Evolutionary conservation across 2,329 filamentous ascomycete genomes (phyloP).

Genomic region (Ascochyta koolunga): DNA sequence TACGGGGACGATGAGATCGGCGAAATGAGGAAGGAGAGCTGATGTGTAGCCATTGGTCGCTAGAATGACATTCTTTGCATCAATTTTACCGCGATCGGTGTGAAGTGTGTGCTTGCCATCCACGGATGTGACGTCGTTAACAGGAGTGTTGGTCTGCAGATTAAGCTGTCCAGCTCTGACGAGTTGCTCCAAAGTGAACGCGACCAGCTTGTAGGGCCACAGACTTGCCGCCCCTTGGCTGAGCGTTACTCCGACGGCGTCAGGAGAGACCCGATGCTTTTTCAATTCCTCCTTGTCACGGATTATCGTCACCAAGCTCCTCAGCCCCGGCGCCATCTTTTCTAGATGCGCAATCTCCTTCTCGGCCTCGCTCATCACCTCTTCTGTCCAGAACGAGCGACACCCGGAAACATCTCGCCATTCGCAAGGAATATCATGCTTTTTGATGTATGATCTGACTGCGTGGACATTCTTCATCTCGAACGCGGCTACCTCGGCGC

Average conservation of each 20-base stretch:
- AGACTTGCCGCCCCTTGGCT: conserved; percentile 70
- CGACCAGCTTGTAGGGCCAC: conserved; percentile 86
- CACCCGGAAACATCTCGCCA: conserved; percentile 69
- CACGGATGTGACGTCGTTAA: conserved; percentile 46
- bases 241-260: conserved; percentile 67
- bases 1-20: conserved; percentile 76
- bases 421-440: conserved; percentile 69
- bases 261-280: conserved; percentile 54
- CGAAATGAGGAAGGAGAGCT: conserved; percentile 71
- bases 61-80: conserved; percentile 69
- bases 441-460: conserved; percentile 63
- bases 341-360: conserved; percentile 59
- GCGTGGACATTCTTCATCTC: conserved; percentile 72
- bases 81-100: conserved; percentile 72
- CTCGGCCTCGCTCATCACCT: conserved; percentile 61
- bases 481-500: conserved; percentile 70
- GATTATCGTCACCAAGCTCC: conserved; percentile 48
- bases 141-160: conserved; percentile 76
- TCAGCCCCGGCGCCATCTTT: conserved; percentile 63
- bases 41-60: conserved; percentile 87
- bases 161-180: conserved; percentile 63
- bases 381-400: conserved; percentile 65
- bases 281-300: conserved; percentile 54
- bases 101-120: conserved; percentile 63
- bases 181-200: conserved; percentile 70